Conservation (phyloP, 441 rosid genomes). For the Omphalea diandra region DNA sequence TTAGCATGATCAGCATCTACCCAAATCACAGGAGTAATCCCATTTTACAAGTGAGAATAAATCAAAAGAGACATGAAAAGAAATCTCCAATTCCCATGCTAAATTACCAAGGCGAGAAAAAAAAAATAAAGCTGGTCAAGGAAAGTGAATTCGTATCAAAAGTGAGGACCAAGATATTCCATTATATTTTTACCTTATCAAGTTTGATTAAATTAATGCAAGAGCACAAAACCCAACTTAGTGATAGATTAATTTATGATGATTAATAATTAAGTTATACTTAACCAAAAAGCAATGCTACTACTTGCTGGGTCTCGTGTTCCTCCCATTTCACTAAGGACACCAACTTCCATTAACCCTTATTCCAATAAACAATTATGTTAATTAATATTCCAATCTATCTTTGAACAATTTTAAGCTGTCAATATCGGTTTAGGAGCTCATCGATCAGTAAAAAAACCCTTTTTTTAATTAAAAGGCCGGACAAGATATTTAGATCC, state of each 20-base stretch:
- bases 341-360: constrained; percentile 32
- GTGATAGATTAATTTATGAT: constrained; percentile 25
- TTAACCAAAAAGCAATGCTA: constrained; percentile 30
- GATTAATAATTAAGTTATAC: constrained; percentile 11
- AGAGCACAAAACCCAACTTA: constrained; percentile 42
- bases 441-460: constrained; percentile 4
- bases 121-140: no score
- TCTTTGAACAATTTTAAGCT: constrained; percentile 29
- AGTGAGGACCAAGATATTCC: constrained; percentile 42
- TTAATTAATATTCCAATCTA: constrained; percentile 18
- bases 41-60: constrained; percentile 8
- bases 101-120: neutral
- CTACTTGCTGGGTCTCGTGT: constrained; percentile 54
- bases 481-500: constrained; percentile 29
- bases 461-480: neutral
- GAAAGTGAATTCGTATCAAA: no score
- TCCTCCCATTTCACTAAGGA: constrained; percentile 40
- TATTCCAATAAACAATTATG: constrained; percentile 14
- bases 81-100: constrained; percentile 11
- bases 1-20: neutral
- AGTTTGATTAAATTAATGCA: neutral
- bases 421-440: constrained; percentile 34
- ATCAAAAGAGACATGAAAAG: neutral
- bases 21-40: constrained; percentile 15
- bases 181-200: constrained; percentile 11